phyloP scores from a whole-genome alignment of 2,329 filamentous ascomycete genomes.

The Arthrobotrys sinensis region DNA sequence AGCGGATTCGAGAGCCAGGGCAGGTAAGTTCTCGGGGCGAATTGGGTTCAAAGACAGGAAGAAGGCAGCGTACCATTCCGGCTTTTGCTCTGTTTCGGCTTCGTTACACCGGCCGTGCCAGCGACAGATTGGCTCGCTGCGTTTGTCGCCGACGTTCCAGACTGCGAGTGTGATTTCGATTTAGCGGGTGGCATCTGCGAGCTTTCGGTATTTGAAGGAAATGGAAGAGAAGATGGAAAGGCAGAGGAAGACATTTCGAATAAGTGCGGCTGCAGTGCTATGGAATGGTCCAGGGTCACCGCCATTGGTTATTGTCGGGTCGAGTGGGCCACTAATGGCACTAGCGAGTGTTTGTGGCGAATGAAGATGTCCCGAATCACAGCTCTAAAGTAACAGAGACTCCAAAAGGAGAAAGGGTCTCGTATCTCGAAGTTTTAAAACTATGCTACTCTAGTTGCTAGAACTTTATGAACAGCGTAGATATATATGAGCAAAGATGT shows the following conservation, averaged over 20 bases:
- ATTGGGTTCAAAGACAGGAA: conserved; percentile 23
- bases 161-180: conserved; percentile 51
- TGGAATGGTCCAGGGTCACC: conserved; percentile 51
- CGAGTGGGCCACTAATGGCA: conserved; percentile 37
- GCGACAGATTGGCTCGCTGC: conserved; percentile 38
- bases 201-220: conserved; percentile 42
- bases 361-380: conserved; percentile 6
- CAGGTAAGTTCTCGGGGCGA: conserved; percentile 13
- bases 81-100: conserved; percentile 82
- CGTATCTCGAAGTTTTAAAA: neutral
- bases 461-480: neutral
- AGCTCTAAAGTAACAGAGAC: neutral
- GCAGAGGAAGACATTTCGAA: conserved; percentile 57
- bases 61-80: conserved; percentile 75
- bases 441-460: neutral
- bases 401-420: neutral
- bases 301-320: conserved; percentile 50
- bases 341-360: conserved; percentile 40
- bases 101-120: conserved; percentile 66
- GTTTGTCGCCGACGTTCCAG: conserved; percentile 33
- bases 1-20: conserved; percentile 21
- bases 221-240: conserved; percentile 51
- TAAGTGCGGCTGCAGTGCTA: conserved; percentile 57
- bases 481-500: neutral
- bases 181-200: conserved; percentile 56